Evolutionary conservation across 306 rosid genomes (phyloP), one percentile per base, ranked within the genome.

Genomic region (Dalbergia oliveri): DNA sequence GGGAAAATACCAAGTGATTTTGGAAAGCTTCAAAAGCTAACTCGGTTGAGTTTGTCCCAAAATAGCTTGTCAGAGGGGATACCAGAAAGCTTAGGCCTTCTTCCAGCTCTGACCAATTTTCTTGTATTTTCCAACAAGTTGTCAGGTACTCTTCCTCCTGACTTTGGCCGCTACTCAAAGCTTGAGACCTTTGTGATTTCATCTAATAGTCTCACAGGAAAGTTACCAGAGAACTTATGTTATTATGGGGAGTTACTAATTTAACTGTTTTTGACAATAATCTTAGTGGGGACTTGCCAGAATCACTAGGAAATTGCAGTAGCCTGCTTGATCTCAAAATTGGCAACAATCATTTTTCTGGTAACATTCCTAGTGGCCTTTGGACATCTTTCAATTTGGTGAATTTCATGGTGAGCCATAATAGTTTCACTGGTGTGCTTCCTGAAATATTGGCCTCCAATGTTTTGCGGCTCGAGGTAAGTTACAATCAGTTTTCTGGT

Each of bases 401-500:
- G 18, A 69, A 69, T 69, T 82, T 82, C 82, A 82, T 82, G 82
- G 74, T 82, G 64, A 82, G 82, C 14, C 45, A 51, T 31, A 82
- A 82, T 18, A 82, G 76, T 37, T 82, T 82, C 78, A 76, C 53
- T 33, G 85, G 85, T 53, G 69, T 51, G 62, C 71, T 82, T 31
- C 85, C 85, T 50, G 78, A 82, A 21, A 82, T 19, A 26, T 49
- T 82, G 49, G 53, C 82, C 1, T 82, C 9, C 16, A 82, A 70
- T 35, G 14, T 82, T 76, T 82, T 63, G 7, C 11, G 85, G 23
- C 68, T 82, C 47, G 83, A 86, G 72, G 87, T 91, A 11, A 65
- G 78, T 26, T 31, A 86, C 89, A 93, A 93, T 83, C 81, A 3
- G 33, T 86, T 91, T 74, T 86, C 86, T 0, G 92, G 97, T 37